These are phyloP conservation scores for Pisolithus albus DNA, from an alignment of 768 basidiomycete species.

Conservation along the genomic window DNA sequence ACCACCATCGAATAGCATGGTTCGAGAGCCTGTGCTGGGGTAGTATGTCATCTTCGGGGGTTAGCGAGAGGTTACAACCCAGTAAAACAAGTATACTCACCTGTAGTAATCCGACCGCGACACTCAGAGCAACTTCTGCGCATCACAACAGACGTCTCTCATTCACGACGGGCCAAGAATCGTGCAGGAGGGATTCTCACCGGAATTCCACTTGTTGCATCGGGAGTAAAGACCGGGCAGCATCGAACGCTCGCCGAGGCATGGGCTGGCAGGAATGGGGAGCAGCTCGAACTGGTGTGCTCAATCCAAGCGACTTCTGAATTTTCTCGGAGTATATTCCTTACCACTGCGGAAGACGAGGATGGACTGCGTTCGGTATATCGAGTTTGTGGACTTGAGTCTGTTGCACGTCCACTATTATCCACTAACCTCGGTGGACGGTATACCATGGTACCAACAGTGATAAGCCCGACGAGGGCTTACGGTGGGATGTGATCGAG, in stretches of 20 bases:
- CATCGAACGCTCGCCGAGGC: constrained; percentile 74
- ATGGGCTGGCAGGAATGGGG: constrained; percentile 81
- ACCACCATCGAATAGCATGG: constrained; percentile 95
- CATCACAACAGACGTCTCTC: constrained; percentile 91
- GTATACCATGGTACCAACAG: constrained; percentile 92
- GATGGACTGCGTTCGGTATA: constrained; percentile 96
- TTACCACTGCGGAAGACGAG: constrained; percentile 97
- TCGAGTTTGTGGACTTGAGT: constrained; percentile 98
- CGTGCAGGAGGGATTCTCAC: constrained; percentile 69
- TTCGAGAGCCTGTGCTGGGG: constrained; percentile 90
- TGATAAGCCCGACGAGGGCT: constrained; percentile 92
- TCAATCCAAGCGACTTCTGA: constrained; percentile 90
- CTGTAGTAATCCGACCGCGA: constrained; percentile 90
- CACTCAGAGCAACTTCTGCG: constrained; percentile 90
- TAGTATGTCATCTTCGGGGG: constrained; percentile 56
- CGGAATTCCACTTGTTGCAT: constrained; percentile 93
- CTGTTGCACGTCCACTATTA: constrained; percentile 33
- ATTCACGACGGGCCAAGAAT: constrained; percentile 96
- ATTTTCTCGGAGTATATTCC: constrained; percentile 94
- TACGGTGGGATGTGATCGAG: constrained; percentile 72
- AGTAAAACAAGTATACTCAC: constrained; percentile 29
- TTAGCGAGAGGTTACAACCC: not conserved
- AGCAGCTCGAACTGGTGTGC: constrained; percentile 72
- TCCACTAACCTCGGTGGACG: not conserved
- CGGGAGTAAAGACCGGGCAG: constrained; percentile 87